A percentile compares a stretch with the other conserved stretches of the same genome.
Conservation (phyloP, 495 filamentous ascomycete genomes). For the Cetradonia linearis region DNA sequence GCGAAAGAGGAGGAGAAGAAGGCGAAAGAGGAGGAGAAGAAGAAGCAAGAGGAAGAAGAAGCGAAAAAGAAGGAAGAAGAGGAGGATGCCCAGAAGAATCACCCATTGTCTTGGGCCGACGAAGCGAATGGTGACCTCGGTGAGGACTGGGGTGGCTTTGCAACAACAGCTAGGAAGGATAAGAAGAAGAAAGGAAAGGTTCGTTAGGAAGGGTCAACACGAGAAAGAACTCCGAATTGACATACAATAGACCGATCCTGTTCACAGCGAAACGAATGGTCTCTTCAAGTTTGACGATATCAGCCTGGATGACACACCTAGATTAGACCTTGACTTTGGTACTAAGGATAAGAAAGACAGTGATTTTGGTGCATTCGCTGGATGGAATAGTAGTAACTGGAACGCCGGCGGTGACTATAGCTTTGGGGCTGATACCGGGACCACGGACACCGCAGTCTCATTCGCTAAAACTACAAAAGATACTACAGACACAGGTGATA, state of each 20-base stretch:
- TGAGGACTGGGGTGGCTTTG: slow-evolving; percentile 28
- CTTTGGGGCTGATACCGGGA: slow-evolving; percentile 22
- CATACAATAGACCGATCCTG: slow-evolving; percentile 20
- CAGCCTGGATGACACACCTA: slow-evolving; percentile 35
- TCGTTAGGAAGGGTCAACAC: slow-evolving; percentile 10
- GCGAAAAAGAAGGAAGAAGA: slow-evolving; percentile 26
- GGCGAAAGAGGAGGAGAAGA: slow-evolving; percentile 29
- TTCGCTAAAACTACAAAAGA: slow-evolving; percentile 31
- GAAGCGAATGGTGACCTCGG: slow-evolving; percentile 32
- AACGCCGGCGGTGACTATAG: slow-evolving; percentile 32
- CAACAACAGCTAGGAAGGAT: slow-evolving; percentile 32
- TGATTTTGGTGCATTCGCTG: slow-evolving; percentile 34
- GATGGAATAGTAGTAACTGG: slow-evolving; percentile 38
- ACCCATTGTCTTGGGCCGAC: slow-evolving; percentile 28
- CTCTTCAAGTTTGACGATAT: slow-evolving; percentile 38
- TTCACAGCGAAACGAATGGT: slow-evolving; percentile 18
- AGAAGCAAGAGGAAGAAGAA: slow-evolving; percentile 28
- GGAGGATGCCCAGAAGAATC: slow-evolving; percentile 12
- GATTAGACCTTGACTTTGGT: slow-evolving; percentile 40
- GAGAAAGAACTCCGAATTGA: neutral
- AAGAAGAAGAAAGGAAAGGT: slow-evolving; percentile 45
- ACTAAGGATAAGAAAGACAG: slow-evolving; percentile 28
- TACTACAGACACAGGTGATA: slow-evolving; percentile 19
- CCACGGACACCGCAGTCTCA: slow-evolving; percentile 25
- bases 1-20: slow-evolving; percentile 35